Base-by-base conservation (phyloP, 148 eudicot genomes). In the Linanthus parryae region DNA sequence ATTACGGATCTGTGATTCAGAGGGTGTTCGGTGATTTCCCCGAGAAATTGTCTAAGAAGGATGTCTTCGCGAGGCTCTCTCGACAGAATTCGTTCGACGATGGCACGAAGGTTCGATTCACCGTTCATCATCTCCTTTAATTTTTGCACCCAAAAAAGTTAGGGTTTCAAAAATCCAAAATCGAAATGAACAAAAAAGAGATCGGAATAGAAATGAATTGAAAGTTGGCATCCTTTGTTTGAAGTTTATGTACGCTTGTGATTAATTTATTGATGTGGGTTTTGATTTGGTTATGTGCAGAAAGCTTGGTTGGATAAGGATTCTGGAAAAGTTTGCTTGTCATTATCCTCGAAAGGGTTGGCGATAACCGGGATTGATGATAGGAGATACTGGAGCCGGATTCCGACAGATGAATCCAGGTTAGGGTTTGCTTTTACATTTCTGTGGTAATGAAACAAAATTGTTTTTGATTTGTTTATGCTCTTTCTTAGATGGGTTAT, bases 51-150 rank as follows among this genome's bases (percentile, higher is more conserved):
- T 82, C 85, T 34, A 85, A 80, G 66, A 89, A 58, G 72, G 91
- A 85, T 58, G 44, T 89, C 14, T 89, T 77, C 58, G 71, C 91
- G 1, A 65, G 53, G 43, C 68, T 89, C 31, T 77, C 77, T 30
- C 59, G 64, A 13, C 56, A 68, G 21, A 85, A 77, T 63, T 64
- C 73, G 43, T 46, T 89, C 38, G 97, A 85, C 51, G 83, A 65
- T 12, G 83, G 77, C 59, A 58, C 72, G 22, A 88, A 88, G 94
- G 96, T 88, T 21, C n/a, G 16, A 27, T 48, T 59, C 30, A 44
- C 30, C 24, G 21, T 20, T 38, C 1, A 28, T 5, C 15, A 19
- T 33, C 16, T 2, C 28, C 38, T 28, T 31, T 55, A 40, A 17
- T 25, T 41, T 55, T 54, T 23, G 30, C 4, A 10, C 24, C 31